phyloP scores from a whole-genome alignment of 345 rosid genomes.

The Leavenworthia alabamica region DNA sequence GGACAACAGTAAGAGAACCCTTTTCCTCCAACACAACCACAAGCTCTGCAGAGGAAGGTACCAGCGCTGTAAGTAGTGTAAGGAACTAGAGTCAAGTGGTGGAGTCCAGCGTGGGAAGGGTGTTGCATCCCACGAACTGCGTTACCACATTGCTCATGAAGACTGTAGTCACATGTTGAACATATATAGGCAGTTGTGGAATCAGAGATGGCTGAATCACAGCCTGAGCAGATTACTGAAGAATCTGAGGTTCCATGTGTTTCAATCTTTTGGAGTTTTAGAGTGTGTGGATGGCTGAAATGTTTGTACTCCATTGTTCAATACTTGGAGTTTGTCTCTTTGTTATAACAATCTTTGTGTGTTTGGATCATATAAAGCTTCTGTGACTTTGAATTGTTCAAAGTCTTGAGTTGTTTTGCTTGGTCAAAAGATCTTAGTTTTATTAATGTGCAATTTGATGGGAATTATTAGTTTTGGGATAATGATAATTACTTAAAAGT shows the following conservation, averaged over 20 bases:
- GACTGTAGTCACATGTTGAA: constrained; percentile 30
- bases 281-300: constrained; percentile 35
- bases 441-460: neutral
- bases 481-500: constrained; percentile 8
- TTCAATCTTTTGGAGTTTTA: constrained; percentile 16
- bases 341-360: neutral
- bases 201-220: constrained; percentile 24
- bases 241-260: constrained; percentile 1
- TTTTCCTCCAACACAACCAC: constrained; percentile 27
- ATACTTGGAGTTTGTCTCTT: constrained; percentile 8
- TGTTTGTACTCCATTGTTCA: constrained; percentile 34
- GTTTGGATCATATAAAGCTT: constrained; percentile 13
- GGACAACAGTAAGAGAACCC: constrained; percentile 35
- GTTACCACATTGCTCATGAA: constrained; percentile 34
- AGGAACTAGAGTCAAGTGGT: constrained; percentile 34
- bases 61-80: constrained; percentile 26
- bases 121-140: constrained; percentile 28
- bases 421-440: neutral
- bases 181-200: constrained; percentile 18
- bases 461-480: constrained; percentile 12
- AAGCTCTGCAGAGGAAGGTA: constrained; percentile 28
- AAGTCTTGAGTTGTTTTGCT: constrained; percentile 12
- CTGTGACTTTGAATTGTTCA: constrained; percentile 18
- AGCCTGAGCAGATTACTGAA: constrained; percentile 24
- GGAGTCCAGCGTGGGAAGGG: constrained; percentile 28